Base-by-base conservation (phyloP, 2,329 filamentous ascomycete genomes). In the Talaromyces sp. region DNA sequence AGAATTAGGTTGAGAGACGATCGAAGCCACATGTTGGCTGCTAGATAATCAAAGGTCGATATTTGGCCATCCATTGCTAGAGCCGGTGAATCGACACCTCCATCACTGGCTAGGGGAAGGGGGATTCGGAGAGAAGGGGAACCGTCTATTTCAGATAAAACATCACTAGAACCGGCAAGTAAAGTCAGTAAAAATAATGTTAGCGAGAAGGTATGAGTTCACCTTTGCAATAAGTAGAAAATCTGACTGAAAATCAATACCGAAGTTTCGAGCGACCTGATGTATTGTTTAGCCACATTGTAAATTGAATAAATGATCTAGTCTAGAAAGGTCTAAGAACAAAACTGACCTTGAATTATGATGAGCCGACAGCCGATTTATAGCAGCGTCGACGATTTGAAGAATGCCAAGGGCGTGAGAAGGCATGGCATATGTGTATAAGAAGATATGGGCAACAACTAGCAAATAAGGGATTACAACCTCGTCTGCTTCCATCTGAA, bases 191-290 rank as follows among this genome's bases (percentile, higher is more conserved):
- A 51, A 51, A 27, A 51, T 23, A 51, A 36, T 14, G 34, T 36
- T 36, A 36, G 14, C 12, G 4, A 36, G 14, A 12, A 4, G 34
- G 34, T 6, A 36, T 23, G 16, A 16, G 34, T 36, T 28, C 14
- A 56, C 54, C 54, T 56, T 56, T 56, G 54, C 16, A 56, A 28
- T 16, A 56, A 18, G 34, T 56, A 56, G 12, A 56, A 56, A 14
- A 56, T 28, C 18, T 34, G 54, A 36, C 31, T 36, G 30, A 56
- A 36, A 14, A 56, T 18, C 5, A 36, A 33, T 2, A 56, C 54
- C 5, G 54, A 28, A 14, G 4, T 56, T 36, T 56, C 54, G 4
- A 30, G 51, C 30, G 31, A 42, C 16, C 54, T 56, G 54, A 18
- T 16, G 5, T 36, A 5, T 36, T 36, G 14, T 12, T 36, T 16